A percentile compares a stretch with the other conserved stretches of the same genome.
Conservation (phyloP, 2,329 filamentous ascomycete species). For the Colletotrichum sp. region DNA sequence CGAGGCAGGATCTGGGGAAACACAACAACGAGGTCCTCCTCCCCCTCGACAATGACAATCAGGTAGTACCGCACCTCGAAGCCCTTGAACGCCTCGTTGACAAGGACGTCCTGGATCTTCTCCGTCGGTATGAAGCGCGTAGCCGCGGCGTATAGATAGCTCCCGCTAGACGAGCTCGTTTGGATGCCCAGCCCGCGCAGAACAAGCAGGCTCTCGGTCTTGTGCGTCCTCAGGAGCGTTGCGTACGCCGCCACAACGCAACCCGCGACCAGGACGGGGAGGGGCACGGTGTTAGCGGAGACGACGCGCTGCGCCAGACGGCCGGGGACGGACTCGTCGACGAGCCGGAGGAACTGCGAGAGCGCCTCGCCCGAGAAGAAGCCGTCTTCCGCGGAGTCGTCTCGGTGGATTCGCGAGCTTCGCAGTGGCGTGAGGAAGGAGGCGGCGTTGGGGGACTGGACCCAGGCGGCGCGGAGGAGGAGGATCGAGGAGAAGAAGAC, state of each 20-base stretch:
- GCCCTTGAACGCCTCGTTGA: constrained; percentile 93
- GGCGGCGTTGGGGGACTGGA: constrained; percentile 33
- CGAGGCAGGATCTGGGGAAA: constrained; percentile 83
- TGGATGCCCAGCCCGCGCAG: constrained; percentile 91
- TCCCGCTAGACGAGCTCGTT: constrained; percentile 74
- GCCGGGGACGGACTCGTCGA: constrained; percentile 36
- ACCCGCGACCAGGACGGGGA: constrained; percentile 43
- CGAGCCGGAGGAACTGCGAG: constrained; percentile 27
- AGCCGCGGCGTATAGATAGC: constrained; percentile 60
- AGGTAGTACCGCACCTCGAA: constrained; percentile 92
- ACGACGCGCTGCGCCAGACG: constrained; percentile 35
- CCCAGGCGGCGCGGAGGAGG: constrained; percentile 53
- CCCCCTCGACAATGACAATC: constrained; percentile 86
- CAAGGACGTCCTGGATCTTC: constrained; percentile 89
- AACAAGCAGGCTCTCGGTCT: constrained; percentile 85
- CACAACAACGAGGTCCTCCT: constrained; percentile 90
- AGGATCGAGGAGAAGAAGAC: constrained; percentile 43
- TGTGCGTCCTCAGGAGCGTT: constrained; percentile 51
- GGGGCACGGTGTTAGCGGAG: constrained; percentile 32
- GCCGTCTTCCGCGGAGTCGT: background rate
- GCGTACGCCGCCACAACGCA: constrained; percentile 45
- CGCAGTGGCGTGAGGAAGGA: background rate
- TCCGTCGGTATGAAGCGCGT: constrained; percentile 82
- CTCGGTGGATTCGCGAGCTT: constrained; percentile 8
- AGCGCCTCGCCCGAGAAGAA: constrained; percentile 22